These are phyloP conservation scores for Spathaspora passalidarum DNA, from an alignment of 805 yeast species.

Conservation along the genomic window DNA sequence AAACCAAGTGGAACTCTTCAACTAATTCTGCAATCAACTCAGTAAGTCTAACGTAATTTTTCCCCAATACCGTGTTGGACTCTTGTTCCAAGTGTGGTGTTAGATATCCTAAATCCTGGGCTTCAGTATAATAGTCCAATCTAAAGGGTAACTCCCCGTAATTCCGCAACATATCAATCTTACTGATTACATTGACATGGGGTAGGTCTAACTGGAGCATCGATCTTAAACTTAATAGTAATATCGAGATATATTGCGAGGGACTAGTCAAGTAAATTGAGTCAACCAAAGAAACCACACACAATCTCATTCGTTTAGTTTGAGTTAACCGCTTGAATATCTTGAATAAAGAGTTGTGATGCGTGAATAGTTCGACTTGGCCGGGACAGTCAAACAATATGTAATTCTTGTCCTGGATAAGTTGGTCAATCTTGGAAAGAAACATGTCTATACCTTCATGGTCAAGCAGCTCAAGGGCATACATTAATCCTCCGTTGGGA, in stretches of 20 bases:
- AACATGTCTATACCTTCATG: conserved; percentile 94
- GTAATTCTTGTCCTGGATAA: conserved; percentile 57
- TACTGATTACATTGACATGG: conserved; percentile 87
- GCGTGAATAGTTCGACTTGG: conserved; percentile 92
- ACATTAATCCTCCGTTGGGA: conserved; percentile 89
- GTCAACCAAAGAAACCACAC: conserved; percentile 86
- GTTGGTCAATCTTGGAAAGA: conserved; percentile 69
- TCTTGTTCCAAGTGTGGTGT: conserved; percentile 71
- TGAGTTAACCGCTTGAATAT: conserved; percentile 62
- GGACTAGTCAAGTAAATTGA: conserved; percentile 80
- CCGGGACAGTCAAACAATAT: conserved; percentile 96
- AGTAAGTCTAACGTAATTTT: conserved; percentile 64
- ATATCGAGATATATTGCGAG: conserved; percentile 80
- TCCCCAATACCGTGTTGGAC: conserved; percentile 60
- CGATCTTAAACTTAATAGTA: conserved; percentile 77
- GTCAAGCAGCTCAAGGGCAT: conserved; percentile 72
- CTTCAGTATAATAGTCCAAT: conserved; percentile 87
- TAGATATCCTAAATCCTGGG: conserved; percentile 72
- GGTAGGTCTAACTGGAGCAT: conserved; percentile 94
- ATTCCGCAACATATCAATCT: conserved; percentile 74
- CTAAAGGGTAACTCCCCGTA: conserved; percentile 83
- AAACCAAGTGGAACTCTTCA: conserved; percentile 81
- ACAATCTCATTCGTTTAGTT: conserved; percentile 61
- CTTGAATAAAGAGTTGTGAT: conserved; percentile 67
- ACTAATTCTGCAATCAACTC: conserved; percentile 78